Base-by-base conservation (phyloP, 768 basidiomycete species). In the Termitomyces heimii region DNA sequence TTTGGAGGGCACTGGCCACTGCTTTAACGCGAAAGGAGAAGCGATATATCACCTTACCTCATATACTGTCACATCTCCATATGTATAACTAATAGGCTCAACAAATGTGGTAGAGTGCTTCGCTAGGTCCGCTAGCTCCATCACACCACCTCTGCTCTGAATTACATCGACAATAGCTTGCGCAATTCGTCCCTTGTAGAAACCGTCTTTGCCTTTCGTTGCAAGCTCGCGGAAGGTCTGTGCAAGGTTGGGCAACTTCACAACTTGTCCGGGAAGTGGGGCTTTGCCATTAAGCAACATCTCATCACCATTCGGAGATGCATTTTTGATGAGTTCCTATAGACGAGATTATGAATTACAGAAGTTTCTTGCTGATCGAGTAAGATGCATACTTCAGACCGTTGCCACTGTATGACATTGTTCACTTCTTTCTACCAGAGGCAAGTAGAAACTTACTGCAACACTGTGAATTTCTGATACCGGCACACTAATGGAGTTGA, bases 71-170 rank as follows among this genome's bases (percentile, higher is more conserved):
- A 98, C 88, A 57, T 94, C 76, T 20, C 80, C 87, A 63, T 92
- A 98, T 2, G 88, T 93, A 68, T 96, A 96, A 56, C 83, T 86
- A 74, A 98, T 94, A 2, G 97, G 96, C 59, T 94, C 83, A 18
- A 98, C 91, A 39, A 92, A 82, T 4, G 84, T 76, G 0, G 91
- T 85, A 50, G 80, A 72, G 66, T 97, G 94, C 46, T 79, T 77
- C n/a, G 88, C 89, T 40, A 99, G 82, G 69, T 99, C 97, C n/a
- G 88, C 85, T 13, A 98, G 79, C 50, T 88, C 88, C 94, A 99
- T 95, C 8, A 94, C 81, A 20, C 97, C 97, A 18, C 96, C 96
- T 63, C 88, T 81, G 69, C 83, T 85, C 70, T 92, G 75, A 49
- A 97, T 82, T 31, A 98, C 77, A 49, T 94, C 85, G 9, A 95